These are phyloP conservation scores for Carnegiea gigantea DNA, from an alignment of 179 eudicot species.

Conservation along the genomic window DNA sequence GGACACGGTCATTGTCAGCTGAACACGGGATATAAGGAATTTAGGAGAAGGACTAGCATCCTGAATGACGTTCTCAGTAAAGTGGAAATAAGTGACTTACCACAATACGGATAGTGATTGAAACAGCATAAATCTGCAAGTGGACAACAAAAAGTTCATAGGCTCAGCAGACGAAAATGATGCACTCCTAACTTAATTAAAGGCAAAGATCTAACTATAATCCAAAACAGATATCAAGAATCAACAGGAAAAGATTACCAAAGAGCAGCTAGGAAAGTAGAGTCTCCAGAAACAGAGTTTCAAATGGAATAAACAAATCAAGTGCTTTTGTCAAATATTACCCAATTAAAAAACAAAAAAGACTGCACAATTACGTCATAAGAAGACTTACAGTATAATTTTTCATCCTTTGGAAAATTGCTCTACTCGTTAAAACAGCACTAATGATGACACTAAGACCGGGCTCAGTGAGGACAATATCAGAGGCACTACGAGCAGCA, in stretches of 20 bases:
- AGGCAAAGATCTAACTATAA: background rate
- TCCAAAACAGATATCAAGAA: background rate
- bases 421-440: conserved; percentile 91
- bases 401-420: conserved; percentile 95
- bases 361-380: background rate
- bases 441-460: conserved; percentile 94
- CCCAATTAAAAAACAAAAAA: too few relatives aligned
- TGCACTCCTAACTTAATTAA: background rate
- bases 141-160: background rate
- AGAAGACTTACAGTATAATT: conserved; percentile 70
- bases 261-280: background rate
- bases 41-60: background rate
- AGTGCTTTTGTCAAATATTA: background rate
- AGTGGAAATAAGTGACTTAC: conserved; percentile 41
- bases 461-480: conserved; percentile 95
- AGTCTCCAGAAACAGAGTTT: background rate
- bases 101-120: conserved; percentile 97
- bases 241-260: background rate
- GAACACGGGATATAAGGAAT: background rate
- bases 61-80: background rate
- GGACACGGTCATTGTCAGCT: background rate
- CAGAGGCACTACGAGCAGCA: conserved; percentile 99
- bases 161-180: background rate
- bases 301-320: background rate
- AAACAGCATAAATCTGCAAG: conserved; percentile 90